Conservation (phyloP, 306 rosid species). For the Abrus pulchellus region DNA sequence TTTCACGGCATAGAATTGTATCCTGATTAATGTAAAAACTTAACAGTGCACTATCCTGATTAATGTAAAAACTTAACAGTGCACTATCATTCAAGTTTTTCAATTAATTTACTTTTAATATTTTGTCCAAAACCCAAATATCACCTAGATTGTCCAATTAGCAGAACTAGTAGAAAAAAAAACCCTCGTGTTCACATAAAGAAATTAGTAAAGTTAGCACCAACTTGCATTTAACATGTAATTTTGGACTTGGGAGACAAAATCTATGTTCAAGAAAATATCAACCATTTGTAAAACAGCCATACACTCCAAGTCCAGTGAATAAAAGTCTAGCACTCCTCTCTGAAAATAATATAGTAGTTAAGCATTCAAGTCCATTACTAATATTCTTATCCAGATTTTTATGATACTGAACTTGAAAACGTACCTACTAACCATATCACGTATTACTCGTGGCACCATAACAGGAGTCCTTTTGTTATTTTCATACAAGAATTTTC, state of each 20-base stretch:
- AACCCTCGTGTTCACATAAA: not conserved
- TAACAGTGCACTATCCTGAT: conserved; percentile 34
- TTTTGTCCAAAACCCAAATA: conserved; percentile 8
- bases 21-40: conserved; percentile 18
- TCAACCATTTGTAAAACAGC: conserved; percentile 4
- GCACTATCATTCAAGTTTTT: conserved; percentile 39
- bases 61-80: conserved; percentile 25
- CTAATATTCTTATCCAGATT: conserved; percentile 45
- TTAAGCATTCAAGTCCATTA: conserved; percentile 35
- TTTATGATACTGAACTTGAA: conserved; percentile 24
- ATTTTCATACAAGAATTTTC: conserved; percentile 68
- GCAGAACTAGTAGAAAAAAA: conserved; percentile 22
- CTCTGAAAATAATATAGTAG: conserved; percentile 31
- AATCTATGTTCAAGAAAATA: conserved; percentile 8
- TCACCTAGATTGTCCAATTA: conserved; percentile 22
- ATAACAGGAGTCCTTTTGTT: conserved; percentile 80
- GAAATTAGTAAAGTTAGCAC: conserved; percentile 31
- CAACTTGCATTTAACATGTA: conserved; percentile 30
- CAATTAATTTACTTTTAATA: conserved; percentile 22
- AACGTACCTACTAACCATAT: conserved; percentile 81
- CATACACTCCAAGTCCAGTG: not conserved
- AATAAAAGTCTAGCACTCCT: conserved; percentile 1
- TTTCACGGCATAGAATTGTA: conserved; percentile 13
- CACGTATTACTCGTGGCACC: conserved; percentile 78
- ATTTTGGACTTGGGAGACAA: conserved; percentile 43